These are phyloP conservation scores for Prototheca cutis DNA, from an alignment of 163 green algal species.

Conservation along the genomic window DNA sequence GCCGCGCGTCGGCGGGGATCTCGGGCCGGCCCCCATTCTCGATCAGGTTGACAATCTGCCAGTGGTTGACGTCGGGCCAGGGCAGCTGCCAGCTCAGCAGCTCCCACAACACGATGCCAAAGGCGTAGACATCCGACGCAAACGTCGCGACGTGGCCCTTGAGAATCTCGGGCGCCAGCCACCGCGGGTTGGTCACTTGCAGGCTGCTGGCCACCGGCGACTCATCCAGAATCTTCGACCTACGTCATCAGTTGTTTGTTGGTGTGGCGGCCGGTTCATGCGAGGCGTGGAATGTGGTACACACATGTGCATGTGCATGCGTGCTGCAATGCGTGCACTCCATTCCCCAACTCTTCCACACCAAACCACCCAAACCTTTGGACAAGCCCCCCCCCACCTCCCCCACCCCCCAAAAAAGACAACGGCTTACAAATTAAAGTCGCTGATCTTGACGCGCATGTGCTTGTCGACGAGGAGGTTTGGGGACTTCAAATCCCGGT, in stretches of 20 bases:
- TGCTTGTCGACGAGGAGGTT: constrained; percentile 67
- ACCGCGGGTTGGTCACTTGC: constrained; percentile 52
- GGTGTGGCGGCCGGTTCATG: no score
- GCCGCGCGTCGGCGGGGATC: constrained; percentile 8
- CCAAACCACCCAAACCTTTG: no score
- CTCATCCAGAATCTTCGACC: constrained; percentile 41
- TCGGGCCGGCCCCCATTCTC: constrained; percentile 23
- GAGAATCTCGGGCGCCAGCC: constrained; percentile 60
- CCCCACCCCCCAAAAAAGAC: no score
- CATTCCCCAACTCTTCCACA: no score
- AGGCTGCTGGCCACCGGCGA: constrained; percentile 30
- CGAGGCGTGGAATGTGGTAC: no score
- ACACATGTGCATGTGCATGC: no score
- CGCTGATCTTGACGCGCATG: constrained; percentile 52
- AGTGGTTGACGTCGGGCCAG: constrained; percentile 40
- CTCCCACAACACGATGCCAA: constrained; percentile 43
- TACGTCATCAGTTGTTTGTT: no score
- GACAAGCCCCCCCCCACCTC: no score
- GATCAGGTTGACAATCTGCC: constrained; percentile 40
- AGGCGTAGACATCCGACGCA: constrained; percentile 51
- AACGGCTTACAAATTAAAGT: constrained; percentile 31
- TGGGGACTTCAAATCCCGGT: constrained; percentile 54
- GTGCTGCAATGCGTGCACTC: no score
- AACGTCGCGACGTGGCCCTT: constrained; percentile 35
- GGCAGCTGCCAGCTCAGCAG: constrained; percentile 62